phyloP scores from a whole-genome alignment of 228 moss, liverwort and hornwort species.

The Sphagnum magellanicum region DNA sequence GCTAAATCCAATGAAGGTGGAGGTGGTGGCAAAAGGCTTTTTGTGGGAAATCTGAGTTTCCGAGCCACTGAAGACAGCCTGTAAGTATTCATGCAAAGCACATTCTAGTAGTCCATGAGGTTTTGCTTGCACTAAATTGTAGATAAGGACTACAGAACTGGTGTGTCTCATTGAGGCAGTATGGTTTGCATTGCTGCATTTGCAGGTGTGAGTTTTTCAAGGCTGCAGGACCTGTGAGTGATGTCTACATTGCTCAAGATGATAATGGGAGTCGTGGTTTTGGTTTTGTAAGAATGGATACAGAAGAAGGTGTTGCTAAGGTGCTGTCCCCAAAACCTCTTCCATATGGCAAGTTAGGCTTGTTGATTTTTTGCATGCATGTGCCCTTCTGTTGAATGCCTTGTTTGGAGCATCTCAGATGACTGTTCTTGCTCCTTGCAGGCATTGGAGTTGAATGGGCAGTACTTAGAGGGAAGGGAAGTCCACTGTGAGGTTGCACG shows the following conservation, averaged over 20 bases:
- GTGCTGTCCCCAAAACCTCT: background rate
- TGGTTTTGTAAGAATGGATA: conserved; percentile 67
- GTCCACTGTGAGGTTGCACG: conserved; percentile 68
- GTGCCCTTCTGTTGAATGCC: too few species aligned
- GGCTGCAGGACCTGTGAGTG: conserved; percentile 43
- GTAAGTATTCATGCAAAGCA: conserved; percentile 26
- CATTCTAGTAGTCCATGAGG: too few species aligned
- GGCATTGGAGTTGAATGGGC: conserved; percentile 61
- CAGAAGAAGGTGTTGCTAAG: conserved; percentile 43
- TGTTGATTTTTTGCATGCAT: too few species aligned
- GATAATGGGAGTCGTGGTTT: conserved; percentile 84
- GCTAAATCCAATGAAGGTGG: conserved; percentile 1
- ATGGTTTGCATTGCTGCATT: too few species aligned
- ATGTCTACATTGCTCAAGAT: conserved; percentile 59
- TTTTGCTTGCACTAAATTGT: too few species aligned
- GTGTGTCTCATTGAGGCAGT: too few species aligned
- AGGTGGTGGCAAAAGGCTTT: conserved; percentile 62
- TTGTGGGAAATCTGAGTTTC: conserved; percentile 84
- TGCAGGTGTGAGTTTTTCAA: conserved; percentile 66
- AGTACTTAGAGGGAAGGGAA: conserved; percentile 57
- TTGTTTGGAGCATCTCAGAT: too few species aligned
- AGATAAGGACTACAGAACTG: too few species aligned
- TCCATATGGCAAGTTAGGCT: too few species aligned
- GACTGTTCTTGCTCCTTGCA: background rate
- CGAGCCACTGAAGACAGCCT: conserved; percentile 39